phyloP scores from a whole-genome alignment of 768 basidiomycete species.

The Gyrodon lividus region DNA sequence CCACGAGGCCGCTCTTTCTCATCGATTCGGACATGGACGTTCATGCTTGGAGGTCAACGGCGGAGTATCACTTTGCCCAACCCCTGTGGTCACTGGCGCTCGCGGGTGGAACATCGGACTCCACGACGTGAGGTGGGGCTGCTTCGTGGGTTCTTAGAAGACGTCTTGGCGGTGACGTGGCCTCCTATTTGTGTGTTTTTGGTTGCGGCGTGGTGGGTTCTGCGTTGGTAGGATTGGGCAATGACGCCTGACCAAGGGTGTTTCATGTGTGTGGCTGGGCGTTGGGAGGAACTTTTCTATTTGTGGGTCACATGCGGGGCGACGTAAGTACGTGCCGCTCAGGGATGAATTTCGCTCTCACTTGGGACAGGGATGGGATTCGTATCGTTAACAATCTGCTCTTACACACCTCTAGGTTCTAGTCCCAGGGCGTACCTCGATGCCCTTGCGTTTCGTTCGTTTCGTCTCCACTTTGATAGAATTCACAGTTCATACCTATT shows the following conservation, averaged over 20 bases:
- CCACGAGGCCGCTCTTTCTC: conserved; percentile 15
- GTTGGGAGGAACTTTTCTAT: no score
- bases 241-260: no score
- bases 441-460: background rate
- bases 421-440: no score
- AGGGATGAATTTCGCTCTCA: no score
- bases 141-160: conserved; percentile 29
- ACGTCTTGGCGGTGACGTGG: conserved; percentile 38
- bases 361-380: background rate
- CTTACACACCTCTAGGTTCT: background rate
- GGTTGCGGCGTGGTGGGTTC: conserved; percentile 34
- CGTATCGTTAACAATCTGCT: background rate
- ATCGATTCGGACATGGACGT: conserved; percentile 24
- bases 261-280: no score
- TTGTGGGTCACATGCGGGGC: no score
- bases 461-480: background rate
- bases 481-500: no score
- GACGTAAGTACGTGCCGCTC: no score
- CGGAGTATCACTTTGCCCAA: conserved; percentile 25
- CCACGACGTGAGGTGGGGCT: conserved; percentile 22
- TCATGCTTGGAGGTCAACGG: conserved; percentile 22
- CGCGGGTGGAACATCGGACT: conserved; percentile 6
- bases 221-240: conserved; percentile 19
- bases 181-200: conserved; percentile 33
- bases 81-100: conserved; percentile 11